A percentile compares a stretch with the other conserved stretches of the same genome.
phyloP scores from a whole-genome alignment of 331 rosid species.

The Cydonia oblonga region DNA sequence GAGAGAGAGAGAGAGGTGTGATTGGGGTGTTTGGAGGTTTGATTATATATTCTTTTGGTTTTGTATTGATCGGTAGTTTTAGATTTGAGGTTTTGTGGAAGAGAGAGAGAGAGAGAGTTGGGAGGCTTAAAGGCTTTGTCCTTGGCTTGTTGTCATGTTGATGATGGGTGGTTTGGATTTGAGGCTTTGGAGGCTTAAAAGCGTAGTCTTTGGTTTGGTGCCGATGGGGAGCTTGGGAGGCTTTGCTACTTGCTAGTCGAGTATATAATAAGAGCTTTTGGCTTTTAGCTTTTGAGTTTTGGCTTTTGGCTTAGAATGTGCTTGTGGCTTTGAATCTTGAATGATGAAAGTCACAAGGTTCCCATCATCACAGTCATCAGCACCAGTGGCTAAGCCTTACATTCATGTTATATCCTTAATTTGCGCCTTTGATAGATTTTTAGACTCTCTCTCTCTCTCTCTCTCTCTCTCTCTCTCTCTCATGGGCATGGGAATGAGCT shows the following conservation, averaged over 20 bases:
- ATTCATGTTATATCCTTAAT: slow-evolving; percentile 43
- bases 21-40: neutral
- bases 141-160: no score
- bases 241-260: neutral
- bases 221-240: neutral
- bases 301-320: neutral
- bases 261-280: neutral
- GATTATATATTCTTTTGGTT: neutral
- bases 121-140: no score
- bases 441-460: neutral
- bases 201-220: no score
- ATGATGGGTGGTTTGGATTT: no score
- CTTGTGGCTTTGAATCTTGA: slow-evolving; percentile 13
- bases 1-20: neutral
- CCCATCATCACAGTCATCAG: slow-evolving; percentile 22
- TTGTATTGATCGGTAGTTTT: neutral
- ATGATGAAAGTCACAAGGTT: slow-evolving; percentile 22
- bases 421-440: slow-evolving; percentile 53
- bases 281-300: neutral
- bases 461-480: slow-evolving; percentile 5
- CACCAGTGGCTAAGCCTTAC: slow-evolving; percentile 18
- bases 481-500: slow-evolving; percentile 31
- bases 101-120: neutral
- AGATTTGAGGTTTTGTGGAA: neutral
- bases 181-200: no score